Base-by-base conservation (phyloP, 352 stramenopile genomes). In the Pseudoperonospora humuli region DNA sequence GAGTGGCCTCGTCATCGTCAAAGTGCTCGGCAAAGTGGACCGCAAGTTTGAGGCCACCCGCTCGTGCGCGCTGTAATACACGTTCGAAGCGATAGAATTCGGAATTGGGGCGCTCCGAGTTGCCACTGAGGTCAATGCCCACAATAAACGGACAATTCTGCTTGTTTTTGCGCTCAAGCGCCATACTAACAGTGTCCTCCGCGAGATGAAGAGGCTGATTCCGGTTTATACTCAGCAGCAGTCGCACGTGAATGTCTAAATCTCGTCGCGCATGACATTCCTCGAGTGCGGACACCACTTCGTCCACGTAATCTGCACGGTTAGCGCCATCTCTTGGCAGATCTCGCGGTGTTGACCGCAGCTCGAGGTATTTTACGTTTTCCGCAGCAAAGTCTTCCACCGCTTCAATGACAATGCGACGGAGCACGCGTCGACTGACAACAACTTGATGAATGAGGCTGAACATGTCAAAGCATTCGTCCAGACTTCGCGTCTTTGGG, bases 1-100 rank as follows among this genome's bases (percentile, higher is more conserved):
- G 61, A 18, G 61, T 47, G 8, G 81, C 74, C 51, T 97, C 87
- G 19, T 71, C 58, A 34, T 88, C 74, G 51, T 90, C 75, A 44
- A 81, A 84, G 31, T 96, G 71, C 61, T 98, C 90, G 1, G 86
- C 93, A 64, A 93, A 97, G 59, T 98, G 93, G 35, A 97, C 61
- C 8, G 89, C 84, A 17, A 96, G 56, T 48, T 87, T 87, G 13
- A 97, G 67, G 3, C 83, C 84, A 6, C 68, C 61, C 2, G 62
- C 39, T 44, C 85, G 66, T 24, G 86, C 89, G 24, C 55, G 60
- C 24, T 85, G 49, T 21, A 98, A 77, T 2, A 75, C 47, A 8
- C 69, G 44, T 55, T 89, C 67, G 53, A 96, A 97, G 36, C 79
- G 65, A 44, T 68, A 40, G 56, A 96, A 96, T 50, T 93, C 70